Evolutionary conservation across 306 rosid genomes (phyloP), one percentile per base, ranked within the genome.

Genomic region (Abrus pulchellus): DNA sequence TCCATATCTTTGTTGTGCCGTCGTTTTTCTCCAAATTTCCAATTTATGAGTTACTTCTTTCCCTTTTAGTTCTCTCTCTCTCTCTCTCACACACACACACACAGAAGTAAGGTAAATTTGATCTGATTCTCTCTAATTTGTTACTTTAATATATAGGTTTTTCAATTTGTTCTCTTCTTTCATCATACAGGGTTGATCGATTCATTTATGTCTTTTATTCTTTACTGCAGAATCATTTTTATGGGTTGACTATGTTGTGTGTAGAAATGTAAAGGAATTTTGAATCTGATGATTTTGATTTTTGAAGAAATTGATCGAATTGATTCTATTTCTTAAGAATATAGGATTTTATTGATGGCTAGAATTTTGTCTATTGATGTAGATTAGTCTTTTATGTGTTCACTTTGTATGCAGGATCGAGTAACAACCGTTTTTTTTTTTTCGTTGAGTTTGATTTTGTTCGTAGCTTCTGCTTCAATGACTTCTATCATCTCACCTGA

Each of bases 401-500:
- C 20, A 13, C 45, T 72, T 36, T 71, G 56, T 57, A 3, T 80
- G 72, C 89, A 88, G 94, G 88, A 78, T 75, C 61, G 60, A 86
- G 87, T 80, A 74, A 79, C 63, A 74, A 20, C 59, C 78, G 69
- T 41, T 60, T 38, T 10, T 57, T 9, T 36, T 36, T 36, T 36
- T 38, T 47, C 47, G 9, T 88, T 61, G 76, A 43, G 34, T 75
- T 85, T 82, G 87, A 78, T 75, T 78, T 75, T 80, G 77, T 79
- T 55, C 32, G 60, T 20, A 33, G 81, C 70, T 81, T 68, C 85
- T 78, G 88, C 72, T 56, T 71, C 91, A 80, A 95, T 95, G 99
- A 91, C 96, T 86, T 91, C 96, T 7, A 85, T 85, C 45, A 60
- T 32, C 38, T 84, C 91, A 70, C 93, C 99, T 41, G 88, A 89